phyloP scores from a whole-genome alignment of 208 protist species.

The Endotrypanum monterogeii region DNA sequence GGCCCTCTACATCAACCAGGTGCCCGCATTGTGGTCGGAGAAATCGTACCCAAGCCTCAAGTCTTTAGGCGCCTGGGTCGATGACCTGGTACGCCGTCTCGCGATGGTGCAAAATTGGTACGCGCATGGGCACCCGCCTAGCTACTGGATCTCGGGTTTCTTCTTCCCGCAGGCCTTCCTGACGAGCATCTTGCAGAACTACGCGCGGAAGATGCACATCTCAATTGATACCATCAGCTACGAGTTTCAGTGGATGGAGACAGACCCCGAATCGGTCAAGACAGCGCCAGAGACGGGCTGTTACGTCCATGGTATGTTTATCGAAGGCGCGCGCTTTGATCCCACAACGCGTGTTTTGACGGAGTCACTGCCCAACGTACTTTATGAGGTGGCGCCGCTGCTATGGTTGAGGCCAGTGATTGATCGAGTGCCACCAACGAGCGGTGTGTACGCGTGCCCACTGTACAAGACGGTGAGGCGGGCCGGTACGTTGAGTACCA shows the following conservation, averaged over 20 bases:
- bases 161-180: conserved; percentile 98
- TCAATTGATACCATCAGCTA: conserved; percentile 96
- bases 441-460: conserved; percentile 76
- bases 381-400: conserved; percentile 93
- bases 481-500: conserved; percentile 96
- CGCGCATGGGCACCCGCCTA: conserved; percentile 88
- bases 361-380: conserved; percentile 93
- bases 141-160: conserved; percentile 97
- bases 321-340: conserved; percentile 93
- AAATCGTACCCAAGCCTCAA: conserved; percentile 95
- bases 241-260: conserved; percentile 81
- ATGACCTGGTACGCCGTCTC: conserved; percentile 91
- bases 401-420: conserved; percentile 93
- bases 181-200: conserved; percentile 95
- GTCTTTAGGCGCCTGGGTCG: conserved; percentile 94
- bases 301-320: conserved; percentile 96
- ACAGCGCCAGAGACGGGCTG: conserved; percentile 75
- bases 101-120: conserved; percentile 96
- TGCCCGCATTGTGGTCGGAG: conserved; percentile 90
- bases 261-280: conserved; percentile 47
- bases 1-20: conserved; percentile 96
- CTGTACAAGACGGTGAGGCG: conserved; percentile 97
- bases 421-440: conserved; percentile 52
- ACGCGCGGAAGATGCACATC: conserved; percentile 91
- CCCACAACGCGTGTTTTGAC: conserved; percentile 54